phyloP scores from a whole-genome alignment of 2,329 filamentous ascomycete species.

The Metarhizium humberi region DNA sequence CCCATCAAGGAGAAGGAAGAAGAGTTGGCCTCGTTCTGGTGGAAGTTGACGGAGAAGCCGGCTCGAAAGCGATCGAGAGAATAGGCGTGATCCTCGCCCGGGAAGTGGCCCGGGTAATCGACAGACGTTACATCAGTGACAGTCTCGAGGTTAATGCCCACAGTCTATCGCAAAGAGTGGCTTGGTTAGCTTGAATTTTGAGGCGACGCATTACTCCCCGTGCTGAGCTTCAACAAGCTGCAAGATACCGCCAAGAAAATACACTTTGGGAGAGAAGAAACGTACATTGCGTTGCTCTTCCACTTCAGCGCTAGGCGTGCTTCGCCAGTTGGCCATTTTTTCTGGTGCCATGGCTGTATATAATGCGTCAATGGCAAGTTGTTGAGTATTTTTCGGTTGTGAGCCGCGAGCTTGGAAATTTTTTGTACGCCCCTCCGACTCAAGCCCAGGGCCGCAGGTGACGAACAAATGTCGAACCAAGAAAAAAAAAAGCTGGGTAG shows the following conservation, averaged over 20 bases:
- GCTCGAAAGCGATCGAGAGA: conserved; percentile 62
- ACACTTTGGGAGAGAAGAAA: background rate
- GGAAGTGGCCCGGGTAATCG: conserved; percentile 86
- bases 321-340: conserved; percentile 24
- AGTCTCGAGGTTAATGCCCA: conserved; percentile 82
- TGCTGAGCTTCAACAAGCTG: background rate
- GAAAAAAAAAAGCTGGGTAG: too few species aligned
- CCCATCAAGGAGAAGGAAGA: conserved; percentile 86
- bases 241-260: background rate
- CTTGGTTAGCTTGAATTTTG: conserved; percentile 5
- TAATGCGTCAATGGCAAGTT: background rate
- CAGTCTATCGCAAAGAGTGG: conserved; percentile 46
- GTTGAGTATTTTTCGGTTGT: background rate
- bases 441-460: background rate
- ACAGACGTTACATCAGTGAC: conserved; percentile 82
- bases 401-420: background rate
- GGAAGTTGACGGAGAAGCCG: conserved; percentile 68
- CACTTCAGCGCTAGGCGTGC: conserved; percentile 42
- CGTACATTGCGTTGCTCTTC: conserved; percentile 52
- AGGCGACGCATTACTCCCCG: background rate
- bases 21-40: conserved; percentile 70
- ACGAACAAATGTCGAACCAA: too few species aligned
- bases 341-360: conserved; percentile 21
- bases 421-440: conserved; percentile 5
- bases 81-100: conserved; percentile 80